Conservation (phyloP, 148 eudicot genomes). For the Cornus florida region DNA sequence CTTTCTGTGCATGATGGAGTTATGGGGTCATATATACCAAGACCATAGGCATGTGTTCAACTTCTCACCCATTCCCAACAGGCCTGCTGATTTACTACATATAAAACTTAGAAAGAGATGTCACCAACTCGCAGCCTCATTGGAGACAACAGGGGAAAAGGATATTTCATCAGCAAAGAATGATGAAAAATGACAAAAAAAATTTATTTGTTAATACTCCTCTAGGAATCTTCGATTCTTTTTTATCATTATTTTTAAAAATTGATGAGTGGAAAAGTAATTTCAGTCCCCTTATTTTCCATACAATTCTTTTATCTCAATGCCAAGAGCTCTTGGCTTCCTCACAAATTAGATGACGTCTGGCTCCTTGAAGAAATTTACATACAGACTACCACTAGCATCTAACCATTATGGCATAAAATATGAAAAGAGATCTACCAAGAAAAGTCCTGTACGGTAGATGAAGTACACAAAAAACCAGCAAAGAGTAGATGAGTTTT, state of each 20-base stretch:
- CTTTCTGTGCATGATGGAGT: not conserved
- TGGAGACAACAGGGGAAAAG: not conserved
- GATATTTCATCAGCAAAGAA: not conserved
- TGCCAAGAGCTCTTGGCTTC: no score
- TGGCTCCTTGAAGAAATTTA: no score
- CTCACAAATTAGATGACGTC: no score
- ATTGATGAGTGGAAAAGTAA: no score
- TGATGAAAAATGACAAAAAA: not conserved
- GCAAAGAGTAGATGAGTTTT: not conserved
- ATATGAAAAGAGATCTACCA: not conserved
- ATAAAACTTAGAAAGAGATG: not conserved
- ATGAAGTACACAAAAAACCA: not conserved
- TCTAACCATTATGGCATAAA: no score
- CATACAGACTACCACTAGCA: no score
- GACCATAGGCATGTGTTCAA: not conserved
- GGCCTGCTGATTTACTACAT: not conserved
- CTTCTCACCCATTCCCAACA: not conserved
- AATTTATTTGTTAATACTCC: no score
- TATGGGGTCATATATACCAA: not conserved
- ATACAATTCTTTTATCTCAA: no score
- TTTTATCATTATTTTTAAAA: no score
- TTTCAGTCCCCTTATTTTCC: no score
- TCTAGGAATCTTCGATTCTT: no score
- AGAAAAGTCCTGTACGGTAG: not conserved
- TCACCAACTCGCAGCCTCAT: not conserved